Base-by-base conservation (phyloP, 2,329 filamentous ascomycete genomes). In the Sarocladium strictum region DNA sequence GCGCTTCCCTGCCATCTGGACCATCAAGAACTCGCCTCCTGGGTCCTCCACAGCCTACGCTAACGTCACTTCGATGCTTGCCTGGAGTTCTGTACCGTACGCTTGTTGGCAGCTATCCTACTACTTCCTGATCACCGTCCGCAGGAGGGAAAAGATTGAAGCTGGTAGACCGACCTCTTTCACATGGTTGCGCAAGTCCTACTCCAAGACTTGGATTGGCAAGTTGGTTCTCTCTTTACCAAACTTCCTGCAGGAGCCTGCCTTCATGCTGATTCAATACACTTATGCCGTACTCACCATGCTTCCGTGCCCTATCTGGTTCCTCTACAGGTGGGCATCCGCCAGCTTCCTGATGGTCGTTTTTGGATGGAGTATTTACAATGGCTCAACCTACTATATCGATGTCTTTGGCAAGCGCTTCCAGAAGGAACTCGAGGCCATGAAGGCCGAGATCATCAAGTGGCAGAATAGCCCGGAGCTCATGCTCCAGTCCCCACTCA, bases 191-290 rank as follows among this genome's bases (percentile, higher is more conserved):
- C 89, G 92, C 57, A 87, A 84, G 63, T 96, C 90, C 1, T 99
- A 97, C 72, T 84, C 88, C 51, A 94, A 91, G 65, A 88, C 86
- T 2, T 92, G 87, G 84, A 87, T 99, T 59, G 95, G 94, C 54
- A 89, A 85, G 64, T 65, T 95, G 55, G 92, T 99, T 32, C 79
- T 97, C 19, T 80, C 83, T 7, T 82, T 96, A 3, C 93, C 94
- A 0, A 73, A 83, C 2, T 67, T 72, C 3, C 72, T 96, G 29
- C 94, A 99, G 68, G 92, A 97, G 66, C 78, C 87, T 0, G 87
- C 90, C 2, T 99, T 97, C 69, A 99, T 99, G 94, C 61, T 90
- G 59, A 97, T 99, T 56, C 94, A 99, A 69, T 99, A 97, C 72
- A 65, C 69, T 1, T 99, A 97, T 66, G 94, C 94, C 7, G 80